phyloP scores from a whole-genome alignment of 305 asterid species.

The Fraxinus dipetala region DNA sequence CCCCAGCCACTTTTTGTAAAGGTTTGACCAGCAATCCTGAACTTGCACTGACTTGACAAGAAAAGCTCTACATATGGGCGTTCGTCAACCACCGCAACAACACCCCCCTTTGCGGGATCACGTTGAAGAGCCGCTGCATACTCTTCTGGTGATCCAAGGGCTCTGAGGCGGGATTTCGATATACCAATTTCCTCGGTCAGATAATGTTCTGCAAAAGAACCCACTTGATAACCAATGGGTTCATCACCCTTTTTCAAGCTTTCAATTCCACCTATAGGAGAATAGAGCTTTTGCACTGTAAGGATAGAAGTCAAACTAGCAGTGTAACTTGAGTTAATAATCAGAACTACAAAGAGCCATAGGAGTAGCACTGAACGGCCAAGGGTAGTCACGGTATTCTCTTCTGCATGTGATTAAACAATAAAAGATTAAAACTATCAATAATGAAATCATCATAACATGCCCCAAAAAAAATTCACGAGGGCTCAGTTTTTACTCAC shows the following conservation, averaged over 20 bases:
- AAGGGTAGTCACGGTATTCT: slow-evolving; percentile 65
- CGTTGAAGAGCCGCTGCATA: slow-evolving; percentile 54
- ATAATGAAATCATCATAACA: background rate
- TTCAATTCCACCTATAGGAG: slow-evolving; percentile 78
- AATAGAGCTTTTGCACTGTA: slow-evolving; percentile 73
- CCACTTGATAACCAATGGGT: slow-evolving; percentile 72
- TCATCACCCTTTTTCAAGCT: slow-evolving; percentile 49
- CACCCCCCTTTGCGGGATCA: slow-evolving; percentile 63
- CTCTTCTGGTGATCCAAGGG: slow-evolving; percentile 70
- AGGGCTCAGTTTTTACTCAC: slow-evolving; percentile 33
- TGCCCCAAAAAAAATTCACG: background rate
- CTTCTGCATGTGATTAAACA: slow-evolving; percentile 43
- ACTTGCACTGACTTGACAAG: slow-evolving; percentile 57
- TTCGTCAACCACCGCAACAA: slow-evolving; percentile 76
- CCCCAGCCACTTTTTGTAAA: slow-evolving; percentile 86
- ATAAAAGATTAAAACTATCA: slow-evolving; percentile 7
- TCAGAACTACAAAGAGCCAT: slow-evolving; percentile 81
- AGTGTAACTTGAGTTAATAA: slow-evolving; percentile 77
- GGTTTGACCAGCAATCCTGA: slow-evolving; percentile 63
- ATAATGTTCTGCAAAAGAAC: slow-evolving; percentile 67
- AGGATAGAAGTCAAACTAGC: slow-evolving; percentile 86
- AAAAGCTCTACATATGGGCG: slow-evolving; percentile 72
- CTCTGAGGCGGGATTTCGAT: slow-evolving; percentile 48
- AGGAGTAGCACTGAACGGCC: slow-evolving; percentile 69
- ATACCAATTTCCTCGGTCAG: slow-evolving; percentile 52